Evolutionary conservation across 2,329 filamentous ascomycete genomes (phyloP).

Genomic region (Eutypa lata): DNA sequence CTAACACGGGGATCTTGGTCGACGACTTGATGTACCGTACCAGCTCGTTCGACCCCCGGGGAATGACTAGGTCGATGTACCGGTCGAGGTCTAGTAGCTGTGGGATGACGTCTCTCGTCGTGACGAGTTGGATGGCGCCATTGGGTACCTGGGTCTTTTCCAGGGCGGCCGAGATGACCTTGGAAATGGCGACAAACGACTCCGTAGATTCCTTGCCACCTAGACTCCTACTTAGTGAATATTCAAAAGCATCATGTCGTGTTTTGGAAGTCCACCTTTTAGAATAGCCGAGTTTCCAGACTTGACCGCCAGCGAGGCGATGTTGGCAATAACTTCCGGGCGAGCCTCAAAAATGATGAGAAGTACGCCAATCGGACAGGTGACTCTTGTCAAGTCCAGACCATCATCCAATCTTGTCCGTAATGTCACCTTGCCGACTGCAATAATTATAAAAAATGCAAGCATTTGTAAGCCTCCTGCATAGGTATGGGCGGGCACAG

Average conservation of each 20-base stretch:
- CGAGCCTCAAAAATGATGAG: slow-evolving; percentile 98
- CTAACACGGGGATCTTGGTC: slow-evolving; percentile 92
- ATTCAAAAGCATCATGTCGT: no score
- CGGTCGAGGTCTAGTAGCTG: slow-evolving; percentile 82
- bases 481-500: not conserved
- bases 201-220: slow-evolving; percentile 92
- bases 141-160: slow-evolving; percentile 73
- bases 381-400: slow-evolving; percentile 80
- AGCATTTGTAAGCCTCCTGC: slow-evolving; percentile 3
- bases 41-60: slow-evolving; percentile 84
- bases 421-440: slow-evolving; percentile 82
- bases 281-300: slow-evolving; percentile 96
- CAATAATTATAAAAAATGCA: slow-evolving; percentile 33
- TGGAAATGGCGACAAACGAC: slow-evolving; percentile 90
- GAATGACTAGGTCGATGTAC: slow-evolving; percentile 93
- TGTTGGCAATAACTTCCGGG: slow-evolving; percentile 97
- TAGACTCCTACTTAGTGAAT: no score
- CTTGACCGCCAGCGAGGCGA: slow-evolving; percentile 92
- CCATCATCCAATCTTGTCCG: slow-evolving; percentile 84
- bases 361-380: slow-evolving; percentile 94
- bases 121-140: slow-evolving; percentile 87
- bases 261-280: slow-evolving; percentile 59
- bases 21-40: slow-evolving; percentile 86
- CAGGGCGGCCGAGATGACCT: slow-evolving; percentile 77
- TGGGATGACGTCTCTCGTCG: slow-evolving; percentile 85